Evolutionary conservation across 1,139 yeast genomes (phyloP).

Genomic region (Scheffersomyces insectosa): DNA sequence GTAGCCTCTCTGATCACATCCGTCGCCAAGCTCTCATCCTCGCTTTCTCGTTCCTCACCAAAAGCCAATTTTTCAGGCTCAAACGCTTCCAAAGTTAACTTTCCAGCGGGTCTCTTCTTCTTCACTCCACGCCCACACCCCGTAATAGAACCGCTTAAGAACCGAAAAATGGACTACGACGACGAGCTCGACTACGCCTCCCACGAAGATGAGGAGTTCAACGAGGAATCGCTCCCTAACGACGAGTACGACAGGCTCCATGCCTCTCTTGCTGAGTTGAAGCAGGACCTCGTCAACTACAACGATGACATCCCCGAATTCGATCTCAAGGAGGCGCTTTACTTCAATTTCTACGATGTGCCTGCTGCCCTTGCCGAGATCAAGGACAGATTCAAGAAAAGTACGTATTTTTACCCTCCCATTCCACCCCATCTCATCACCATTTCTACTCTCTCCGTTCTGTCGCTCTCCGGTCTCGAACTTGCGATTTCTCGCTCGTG

Average conservation of each 20-base stretch:
- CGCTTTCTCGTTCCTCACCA: too few species aligned
- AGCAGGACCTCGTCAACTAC: slow-evolving; percentile 33
- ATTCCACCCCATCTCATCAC: background rate
- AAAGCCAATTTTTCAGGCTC: too few species aligned
- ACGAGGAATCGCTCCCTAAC: slow-evolving; percentile 45
- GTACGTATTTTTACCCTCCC: slow-evolving; percentile 33
- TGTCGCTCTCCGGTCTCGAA: slow-evolving; percentile 5
- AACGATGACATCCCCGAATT: slow-evolving; percentile 50
- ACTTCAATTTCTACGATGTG: slow-evolving; percentile 59
- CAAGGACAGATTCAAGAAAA: slow-evolving; percentile 43
- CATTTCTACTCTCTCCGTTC: background rate
- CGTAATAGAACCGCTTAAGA: slow-evolving; percentile 6
- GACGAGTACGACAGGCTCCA: slow-evolving; percentile 52
- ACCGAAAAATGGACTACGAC: slow-evolving; percentile 20
- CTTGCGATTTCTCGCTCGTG: background rate
- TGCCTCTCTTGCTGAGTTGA: slow-evolving; percentile 41
- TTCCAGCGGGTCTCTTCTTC: too few species aligned
- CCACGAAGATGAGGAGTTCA: slow-evolving; percentile 32
- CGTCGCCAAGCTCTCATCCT: too few species aligned
- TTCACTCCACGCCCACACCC: too few species aligned
- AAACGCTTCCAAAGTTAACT: too few species aligned
- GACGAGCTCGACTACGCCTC: slow-evolving; percentile 48
- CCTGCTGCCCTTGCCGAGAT: slow-evolving; percentile 56
- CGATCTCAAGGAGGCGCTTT: slow-evolving; percentile 60
- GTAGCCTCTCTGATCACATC: too few species aligned